Percentiles rank a stretch among this genome's conserved stretches.
Conservation (phyloP, 805 yeast genomes). For the Osmozyma mogii region DNA sequence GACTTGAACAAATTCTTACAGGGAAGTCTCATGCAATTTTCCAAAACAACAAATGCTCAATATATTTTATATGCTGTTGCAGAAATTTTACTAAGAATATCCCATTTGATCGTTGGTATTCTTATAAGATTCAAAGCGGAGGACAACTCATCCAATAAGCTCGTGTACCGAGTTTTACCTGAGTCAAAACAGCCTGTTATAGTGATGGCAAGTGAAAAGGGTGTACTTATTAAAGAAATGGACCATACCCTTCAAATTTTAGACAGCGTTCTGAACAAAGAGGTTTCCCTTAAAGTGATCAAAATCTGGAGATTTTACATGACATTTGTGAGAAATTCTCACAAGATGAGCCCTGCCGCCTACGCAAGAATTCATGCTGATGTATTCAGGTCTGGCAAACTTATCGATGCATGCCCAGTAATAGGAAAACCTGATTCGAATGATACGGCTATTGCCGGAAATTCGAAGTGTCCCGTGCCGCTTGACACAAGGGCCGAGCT, state of each 20-base stretch:
- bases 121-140: conserved; percentile 18
- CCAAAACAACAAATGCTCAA: conserved; percentile 7
- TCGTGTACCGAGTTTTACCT: too few species aligned
- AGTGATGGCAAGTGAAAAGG: too few species aligned
- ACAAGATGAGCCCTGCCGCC: conserved; percentile 19
- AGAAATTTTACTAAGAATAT: conserved; percentile 22
- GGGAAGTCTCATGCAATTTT: conserved; percentile 4
- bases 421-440: too few species aligned
- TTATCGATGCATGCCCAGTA: conserved; percentile 11
- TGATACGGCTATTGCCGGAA: too few species aligned
- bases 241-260: conserved; percentile 9
- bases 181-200: too few species aligned
- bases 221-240: conserved; percentile 8
- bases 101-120: conserved; percentile 27
- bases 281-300: conserved; percentile 4
- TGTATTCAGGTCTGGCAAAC: conserved; percentile 10
- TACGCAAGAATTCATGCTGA: conserved; percentile 21
- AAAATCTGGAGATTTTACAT: conserved; percentile 35
- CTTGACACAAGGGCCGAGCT: too few species aligned
- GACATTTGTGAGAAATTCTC: conserved; percentile 26
- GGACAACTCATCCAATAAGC: too few species aligned
- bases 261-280: conserved; percentile 5
- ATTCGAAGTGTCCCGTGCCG: too few species aligned
- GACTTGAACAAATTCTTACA: conserved; percentile 10
- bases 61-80: conserved; percentile 20